phyloP scores from a whole-genome alignment of 163 green algal species.

The Trebouxia gelatinosa region DNA sequence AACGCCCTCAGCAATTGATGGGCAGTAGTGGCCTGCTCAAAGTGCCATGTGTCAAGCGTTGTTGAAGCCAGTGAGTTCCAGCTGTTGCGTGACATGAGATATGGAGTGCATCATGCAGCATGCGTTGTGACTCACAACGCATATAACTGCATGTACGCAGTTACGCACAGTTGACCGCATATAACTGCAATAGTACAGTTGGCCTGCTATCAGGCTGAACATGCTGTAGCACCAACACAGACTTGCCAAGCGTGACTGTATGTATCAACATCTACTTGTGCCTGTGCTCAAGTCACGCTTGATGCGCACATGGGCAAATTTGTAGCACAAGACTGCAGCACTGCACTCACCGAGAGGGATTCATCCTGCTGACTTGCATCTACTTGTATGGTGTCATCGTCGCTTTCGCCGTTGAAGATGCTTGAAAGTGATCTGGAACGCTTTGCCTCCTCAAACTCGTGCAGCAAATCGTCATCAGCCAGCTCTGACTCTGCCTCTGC shows the following conservation, averaged over 20 bases:
- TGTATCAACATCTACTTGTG: neutral
- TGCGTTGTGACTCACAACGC: too few relatives aligned
- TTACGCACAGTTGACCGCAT: neutral
- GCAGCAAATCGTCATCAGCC: constrained; percentile 23
- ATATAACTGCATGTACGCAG: neutral
- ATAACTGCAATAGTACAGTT: neutral
- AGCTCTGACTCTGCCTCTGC: neutral
- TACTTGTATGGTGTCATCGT: constrained; percentile 40
- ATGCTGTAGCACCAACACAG: neutral
- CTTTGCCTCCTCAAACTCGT: constrained; percentile 28
- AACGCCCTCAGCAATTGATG: neutral
- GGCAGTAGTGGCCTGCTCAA: neutral
- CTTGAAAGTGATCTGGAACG: constrained; percentile 24
- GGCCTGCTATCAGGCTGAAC: neutral
- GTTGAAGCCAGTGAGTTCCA: neutral
- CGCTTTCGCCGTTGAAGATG: constrained; percentile 40
- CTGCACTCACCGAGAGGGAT: constrained; percentile 39
- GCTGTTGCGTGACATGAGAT: neutral
- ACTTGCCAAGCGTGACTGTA: neutral
- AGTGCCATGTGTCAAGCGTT: neutral
- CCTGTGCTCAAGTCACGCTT: neutral
- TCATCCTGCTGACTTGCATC: constrained; percentile 42
- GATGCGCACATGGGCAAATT: neutral
- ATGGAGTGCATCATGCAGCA: neutral
- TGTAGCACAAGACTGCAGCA: neutral